Evolutionary conservation across 768 basidiomycete genomes (phyloP), one percentile per base, ranked within the genome.

Genomic region (Cystobasidiopsis lactophilus): DNA sequence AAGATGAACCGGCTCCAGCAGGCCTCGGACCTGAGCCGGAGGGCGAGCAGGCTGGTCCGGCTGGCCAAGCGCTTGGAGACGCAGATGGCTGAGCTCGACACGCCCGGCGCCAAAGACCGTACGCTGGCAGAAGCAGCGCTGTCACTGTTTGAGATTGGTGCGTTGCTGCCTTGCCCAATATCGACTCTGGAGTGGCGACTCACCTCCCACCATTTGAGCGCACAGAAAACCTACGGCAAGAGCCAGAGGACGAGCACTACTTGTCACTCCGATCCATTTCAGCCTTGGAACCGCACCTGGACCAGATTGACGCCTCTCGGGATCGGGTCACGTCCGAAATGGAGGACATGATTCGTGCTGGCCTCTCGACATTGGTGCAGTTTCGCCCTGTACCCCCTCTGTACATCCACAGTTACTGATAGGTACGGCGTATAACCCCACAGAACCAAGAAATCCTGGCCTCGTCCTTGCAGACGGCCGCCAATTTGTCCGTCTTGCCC

Each of bases 391-490:
- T 24, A 9, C 41, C 19, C 19, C 27, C 41, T 11, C 11, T 24
- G 9, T 24, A 43, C 19, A 11, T 43, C 41, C 11, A 9, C 19
- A 18, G 37, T 57, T 30, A 19, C 16, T 38, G 40, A 29, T 33
- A n/a, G n/a, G n/a, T n/a, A n/a, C n/a, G n/a, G n/a, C n/a, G n/a
- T n/a, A n/a, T n/a, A n/a, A n/a, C n/a, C n/a, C 19, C 13, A 19
- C 23, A 93, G 88, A 82, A 96, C 62, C 86, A 85, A 68, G 77
- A 85, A 1, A 68, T 91, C 18, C 73, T 98, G 1, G 85, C 89
- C 0, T 88, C 85, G 1, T 85, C 91, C 0, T 72, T 98, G 13
- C 93, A 96, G 71, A 95, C 86, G 1, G 88, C 91, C 3, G 82
- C 85, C 67, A 98, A 95, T 64, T 75, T 98, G 14, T 74, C 80